A percentile compares a stretch with the other conserved stretches of the same genome.
Evolutionary conservation across 192 early-diverging fungal species (phyloP).

Genomic region (Linnemannia schmuckeri): DNA sequence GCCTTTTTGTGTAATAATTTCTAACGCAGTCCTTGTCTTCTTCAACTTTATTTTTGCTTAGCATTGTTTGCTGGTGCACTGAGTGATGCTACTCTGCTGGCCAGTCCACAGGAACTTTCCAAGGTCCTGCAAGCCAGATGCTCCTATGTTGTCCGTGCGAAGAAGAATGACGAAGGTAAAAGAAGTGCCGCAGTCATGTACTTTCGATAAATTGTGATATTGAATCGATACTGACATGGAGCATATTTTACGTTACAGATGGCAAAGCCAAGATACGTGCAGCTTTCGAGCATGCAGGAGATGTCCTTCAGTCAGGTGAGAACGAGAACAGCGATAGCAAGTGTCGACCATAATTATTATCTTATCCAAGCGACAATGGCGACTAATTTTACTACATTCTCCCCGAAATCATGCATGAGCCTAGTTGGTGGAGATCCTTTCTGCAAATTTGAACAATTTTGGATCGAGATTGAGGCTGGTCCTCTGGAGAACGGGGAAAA

Average conservation of each 20-base stretch:
- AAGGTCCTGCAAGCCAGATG: slow-evolving; percentile 31
- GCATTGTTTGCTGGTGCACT: slow-evolving; percentile 23
- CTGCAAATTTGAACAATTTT: slow-evolving; percentile 27
- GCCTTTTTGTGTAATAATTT: background rate
- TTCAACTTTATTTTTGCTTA: background rate
- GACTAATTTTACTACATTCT: background rate
- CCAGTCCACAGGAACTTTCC: slow-evolving; percentile 33
- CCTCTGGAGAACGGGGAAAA: slow-evolving; percentile 7
- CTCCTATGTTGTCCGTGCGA: slow-evolving; percentile 4
- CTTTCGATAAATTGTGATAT: background rate
- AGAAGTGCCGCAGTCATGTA: background rate
- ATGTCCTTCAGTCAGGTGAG: slow-evolving; percentile 32
- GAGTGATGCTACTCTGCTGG: slow-evolving; percentile 1
- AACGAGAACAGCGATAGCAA: background rate
- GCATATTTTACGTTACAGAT: background rate
- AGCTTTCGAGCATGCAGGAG: slow-evolving; percentile 29
- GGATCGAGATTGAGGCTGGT: slow-evolving; percentile 41
- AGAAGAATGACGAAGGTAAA: slow-evolving; percentile 24
- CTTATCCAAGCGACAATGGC: background rate
- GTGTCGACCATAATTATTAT: background rate
- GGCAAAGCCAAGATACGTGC: slow-evolving; percentile 11
- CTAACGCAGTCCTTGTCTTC: background rate
- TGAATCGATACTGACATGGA: background rate
- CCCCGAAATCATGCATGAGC: background rate
- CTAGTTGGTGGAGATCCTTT: slow-evolving; percentile 49